Evolutionary conservation across 2,329 filamentous ascomycete species (phyloP).

Genomic region (Ophiosphaerella narmari): DNA sequence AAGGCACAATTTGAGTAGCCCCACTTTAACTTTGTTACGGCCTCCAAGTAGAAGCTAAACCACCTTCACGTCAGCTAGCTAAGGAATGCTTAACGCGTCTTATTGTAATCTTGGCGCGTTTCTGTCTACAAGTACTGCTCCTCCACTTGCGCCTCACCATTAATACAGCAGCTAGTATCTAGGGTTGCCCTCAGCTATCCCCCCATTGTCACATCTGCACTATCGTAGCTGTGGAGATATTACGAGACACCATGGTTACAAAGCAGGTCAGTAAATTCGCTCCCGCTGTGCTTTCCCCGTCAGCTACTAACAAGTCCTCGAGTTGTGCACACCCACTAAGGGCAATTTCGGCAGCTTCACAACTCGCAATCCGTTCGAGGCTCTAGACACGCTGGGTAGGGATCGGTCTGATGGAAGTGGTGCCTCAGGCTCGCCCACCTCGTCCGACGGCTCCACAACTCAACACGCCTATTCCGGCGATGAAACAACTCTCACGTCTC

Average conservation of each 20-base stretch:
- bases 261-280: conserved; percentile 12
- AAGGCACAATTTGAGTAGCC: neutral
- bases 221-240: too few relatives aligned
- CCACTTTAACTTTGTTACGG: neutral
- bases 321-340: conserved; percentile 6
- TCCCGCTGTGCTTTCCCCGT: neutral
- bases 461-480: conserved; percentile 1
- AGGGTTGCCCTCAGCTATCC: too few relatives aligned
- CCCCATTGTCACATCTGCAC: too few relatives aligned
- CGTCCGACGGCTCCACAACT: conserved; percentile 16
- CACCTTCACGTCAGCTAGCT: too few relatives aligned
- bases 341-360: conserved; percentile 3
- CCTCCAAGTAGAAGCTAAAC: neutral
- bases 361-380: conserved; percentile 6
- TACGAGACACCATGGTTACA: neutral
- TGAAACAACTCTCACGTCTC: neutral
- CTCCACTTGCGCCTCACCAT: too few relatives aligned
- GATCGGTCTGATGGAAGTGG: conserved; percentile 12
- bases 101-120: too few relatives aligned
- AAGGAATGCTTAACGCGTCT: too few relatives aligned
- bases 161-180: too few relatives aligned
- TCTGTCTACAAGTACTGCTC: too few relatives aligned
- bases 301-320: conserved; percentile 11
- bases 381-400: conserved; percentile 4
- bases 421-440: conserved; percentile 12